phyloP scores from a whole-genome alignment of 805 yeast species.

The Saccharomyces kudriavzevii region DNA sequence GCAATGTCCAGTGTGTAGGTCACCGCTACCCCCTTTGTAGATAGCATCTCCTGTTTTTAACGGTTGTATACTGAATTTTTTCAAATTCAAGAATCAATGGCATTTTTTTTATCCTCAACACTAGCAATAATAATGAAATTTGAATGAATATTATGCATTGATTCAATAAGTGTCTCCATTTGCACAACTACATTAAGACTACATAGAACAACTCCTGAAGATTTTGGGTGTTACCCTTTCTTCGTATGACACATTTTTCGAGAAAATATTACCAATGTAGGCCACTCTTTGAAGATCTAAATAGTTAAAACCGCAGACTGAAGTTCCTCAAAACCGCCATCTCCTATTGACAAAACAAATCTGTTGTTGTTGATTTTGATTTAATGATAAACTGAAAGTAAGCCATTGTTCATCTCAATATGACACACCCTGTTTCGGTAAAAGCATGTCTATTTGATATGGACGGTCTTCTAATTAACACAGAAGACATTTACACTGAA shows the following conservation, averaged over 20 bases:
- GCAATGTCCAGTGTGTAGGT: conserved; percentile 91
- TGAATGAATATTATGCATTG: background rate
- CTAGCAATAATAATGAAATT: background rate
- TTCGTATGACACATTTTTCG: background rate
- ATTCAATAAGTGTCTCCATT: background rate
- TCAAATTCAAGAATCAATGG: background rate
- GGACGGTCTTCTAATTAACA: conserved; percentile 91
- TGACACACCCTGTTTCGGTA: conserved; percentile 5
- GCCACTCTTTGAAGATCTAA: background rate
- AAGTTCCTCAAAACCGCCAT: background rate
- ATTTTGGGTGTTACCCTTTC: background rate
- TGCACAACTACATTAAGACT: too few species aligned
- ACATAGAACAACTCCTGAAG: background rate
- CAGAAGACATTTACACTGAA: conserved; percentile 86
- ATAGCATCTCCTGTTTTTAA: background rate
- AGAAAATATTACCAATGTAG: background rate
- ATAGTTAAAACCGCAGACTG: background rate
- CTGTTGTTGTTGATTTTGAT: background rate
- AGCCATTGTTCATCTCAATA: background rate
- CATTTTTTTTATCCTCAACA: background rate
- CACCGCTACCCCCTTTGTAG: conserved; percentile 73
- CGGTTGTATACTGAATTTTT: background rate
- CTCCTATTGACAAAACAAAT: background rate
- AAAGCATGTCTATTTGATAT: conserved; percentile 49
- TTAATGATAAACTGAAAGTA: background rate